Base-by-base conservation (phyloP, 2,329 filamentous ascomycete genomes). In the Ophiosphaerella narmari region DNA sequence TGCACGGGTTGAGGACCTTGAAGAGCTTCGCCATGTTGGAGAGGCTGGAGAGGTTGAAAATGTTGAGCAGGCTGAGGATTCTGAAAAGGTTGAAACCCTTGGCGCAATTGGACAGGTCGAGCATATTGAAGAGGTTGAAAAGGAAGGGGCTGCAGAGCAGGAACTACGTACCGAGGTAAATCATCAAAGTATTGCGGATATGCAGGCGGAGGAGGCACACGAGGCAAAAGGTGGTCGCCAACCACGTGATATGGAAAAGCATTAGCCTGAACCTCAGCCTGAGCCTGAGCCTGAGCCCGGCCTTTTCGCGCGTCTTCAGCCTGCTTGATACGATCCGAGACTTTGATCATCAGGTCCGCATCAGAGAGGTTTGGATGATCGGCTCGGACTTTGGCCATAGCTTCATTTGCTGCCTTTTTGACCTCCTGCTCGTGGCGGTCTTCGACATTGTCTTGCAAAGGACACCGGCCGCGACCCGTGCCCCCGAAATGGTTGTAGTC, bases 401-500 rank as follows among this genome's bases (percentile, higher is more conserved):
- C 83, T 35, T 77, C 75, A 40, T 79, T 75, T 60, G 88, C 85
- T 1, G 88, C 89, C 14, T 75, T 77, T 14, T 77, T 77, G 13
- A 89, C 83, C 56, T 91, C 88, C 7, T 79, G 66, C 21, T 84
- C 74, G 57, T 91, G 87, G 3, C 86, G 81, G 37, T 78, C 67
- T 55, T 86, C 81, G 13, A 73, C 65, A 37, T 78, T 79, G 41
- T 92, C 89, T 58, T 88, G 89, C 0, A 92, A 74, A 1, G 86
- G 84, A 54, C 89, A 93, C 52, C 82, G 83, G 5, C 58, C 57
- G 37, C 18, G 33, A 31, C 13, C 39, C 3, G 29, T 32, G 12
- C 87, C 80, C 51, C 86, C 77, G 63, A 95, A 95, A 70, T 95
- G 91, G 0, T 76, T 59, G 63, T 95, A 94, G 48, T 81, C 71